Evolutionary conservation across 106 monocot genomes (phyloP).

Genomic region (Agapanthus africanus): DNA sequence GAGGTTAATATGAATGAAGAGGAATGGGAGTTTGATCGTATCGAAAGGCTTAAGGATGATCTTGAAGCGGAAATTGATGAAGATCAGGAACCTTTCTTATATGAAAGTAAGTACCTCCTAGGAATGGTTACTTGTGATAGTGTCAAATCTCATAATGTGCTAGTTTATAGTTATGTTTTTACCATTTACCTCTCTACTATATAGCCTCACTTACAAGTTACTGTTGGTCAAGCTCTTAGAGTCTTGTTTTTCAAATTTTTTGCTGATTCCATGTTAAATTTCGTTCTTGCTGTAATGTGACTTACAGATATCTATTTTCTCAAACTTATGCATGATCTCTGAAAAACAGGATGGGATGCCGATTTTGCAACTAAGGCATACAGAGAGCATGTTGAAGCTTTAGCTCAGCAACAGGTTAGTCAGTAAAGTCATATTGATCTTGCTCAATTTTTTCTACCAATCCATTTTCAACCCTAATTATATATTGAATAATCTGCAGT

Average conservation of each 20-base stretch:
- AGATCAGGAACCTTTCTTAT: conserved; percentile 90
- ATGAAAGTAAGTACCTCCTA: conserved; percentile 62
- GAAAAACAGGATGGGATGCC: conserved; percentile 81
- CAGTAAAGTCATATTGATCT: not conserved
- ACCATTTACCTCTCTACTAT: not conserved
- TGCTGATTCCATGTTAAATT: not conserved
- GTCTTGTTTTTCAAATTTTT: not conserved
- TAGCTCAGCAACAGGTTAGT: conserved; percentile 88
- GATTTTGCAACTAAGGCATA: conserved; percentile 97
- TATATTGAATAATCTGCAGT: conserved; percentile 28
- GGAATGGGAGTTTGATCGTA: conserved; percentile 96
- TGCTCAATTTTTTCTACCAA: not conserved
- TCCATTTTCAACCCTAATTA: not conserved
- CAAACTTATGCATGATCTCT: not conserved
- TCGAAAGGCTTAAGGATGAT: conserved; percentile 92
- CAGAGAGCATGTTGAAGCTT: conserved; percentile 93
- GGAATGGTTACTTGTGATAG: not conserved
- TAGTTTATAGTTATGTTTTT: not conserved
- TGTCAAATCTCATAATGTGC: not conserved
- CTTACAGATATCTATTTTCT: not conserved
- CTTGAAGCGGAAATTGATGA: conserved; percentile 98
- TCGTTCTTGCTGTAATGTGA: not conserved
- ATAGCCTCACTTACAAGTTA: not conserved
- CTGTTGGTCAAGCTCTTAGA: not conserved
- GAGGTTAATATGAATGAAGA: conserved; percentile 46